Conservation (phyloP, 768 basidiomycete genomes). For the Lanmaoa pseudosensibilis region DNA sequence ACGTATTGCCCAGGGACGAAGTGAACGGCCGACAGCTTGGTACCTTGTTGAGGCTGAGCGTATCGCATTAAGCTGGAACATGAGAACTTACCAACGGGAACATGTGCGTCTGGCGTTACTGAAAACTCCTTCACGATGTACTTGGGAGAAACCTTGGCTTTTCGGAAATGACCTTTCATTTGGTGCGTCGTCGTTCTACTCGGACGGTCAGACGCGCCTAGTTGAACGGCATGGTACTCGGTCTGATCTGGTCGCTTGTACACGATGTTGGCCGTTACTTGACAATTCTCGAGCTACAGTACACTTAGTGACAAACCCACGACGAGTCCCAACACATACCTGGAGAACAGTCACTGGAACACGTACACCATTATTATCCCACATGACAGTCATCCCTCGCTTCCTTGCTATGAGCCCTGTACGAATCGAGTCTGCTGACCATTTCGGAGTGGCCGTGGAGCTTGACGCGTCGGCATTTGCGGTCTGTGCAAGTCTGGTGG, state of each 20-base stretch:
- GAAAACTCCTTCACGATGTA: constrained; percentile 84
- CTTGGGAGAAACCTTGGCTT: constrained; percentile 81
- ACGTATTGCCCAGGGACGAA: constrained; percentile 98
- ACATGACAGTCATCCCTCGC: constrained; percentile 92
- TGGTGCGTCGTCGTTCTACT: constrained; percentile 70
- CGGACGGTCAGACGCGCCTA: constrained; percentile 78
- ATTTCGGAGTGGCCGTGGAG: constrained; percentile 48
- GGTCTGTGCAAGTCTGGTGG: constrained; percentile 31
- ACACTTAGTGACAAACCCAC: constrained; percentile 13
- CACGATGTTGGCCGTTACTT: constrained; percentile 79
- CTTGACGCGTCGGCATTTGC: constrained; percentile 18
- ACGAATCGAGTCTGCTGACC: constrained; percentile 82
- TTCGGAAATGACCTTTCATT: constrained; percentile 89
- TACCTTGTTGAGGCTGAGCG: constrained; percentile 50
- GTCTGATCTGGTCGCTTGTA: constrained; percentile 63
- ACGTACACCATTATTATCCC: constrained; percentile 86
- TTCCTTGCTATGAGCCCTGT: constrained; percentile 94
- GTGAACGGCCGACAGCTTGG: constrained; percentile 85
- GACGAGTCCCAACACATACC: constrained; percentile 45
- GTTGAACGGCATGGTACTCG: constrained; percentile 89
- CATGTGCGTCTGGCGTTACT: constrained; percentile 84
- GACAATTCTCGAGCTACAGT: constrained; percentile 77
- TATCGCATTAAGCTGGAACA: not conserved
- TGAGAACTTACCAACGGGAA: constrained; percentile 73
- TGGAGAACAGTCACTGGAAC: constrained; percentile 94